Evolutionary conservation across 345 rosid species (phyloP), one percentile per base, ranked within the genome.

Genomic region (Citrus sp.): DNA sequence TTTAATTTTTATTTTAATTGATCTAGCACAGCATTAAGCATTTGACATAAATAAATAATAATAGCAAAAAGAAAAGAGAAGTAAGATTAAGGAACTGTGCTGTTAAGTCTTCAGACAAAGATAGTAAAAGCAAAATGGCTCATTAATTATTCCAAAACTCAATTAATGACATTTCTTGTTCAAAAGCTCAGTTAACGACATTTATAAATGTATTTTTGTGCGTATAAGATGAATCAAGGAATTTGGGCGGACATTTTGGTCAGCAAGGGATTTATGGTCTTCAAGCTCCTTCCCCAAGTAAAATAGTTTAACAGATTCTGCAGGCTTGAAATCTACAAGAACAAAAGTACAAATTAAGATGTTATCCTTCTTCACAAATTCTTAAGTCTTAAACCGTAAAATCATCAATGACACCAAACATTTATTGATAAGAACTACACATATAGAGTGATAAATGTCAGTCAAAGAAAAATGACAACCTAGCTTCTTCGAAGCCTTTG

Each of bases 401-500:
- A 62, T 70, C 69, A 34, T 28, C 60, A 78, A 72, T 8, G 63
- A 79, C 34, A 55, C 59, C 37, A 61, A 73, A 54, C 42, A 40
- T 7, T 58, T 37, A 63, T 37, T 42, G 77, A 37, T 32, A 60
- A 79, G 14, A 35, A 67, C 37, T 12, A 64, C 54, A 71, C 42
- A 49, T 19, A 75, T 3, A 42, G 30, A 70, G 32, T 35, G 49
- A 51, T 22, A 77, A 32, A 74, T 54, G 16, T 21, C 35, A 34
- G 78, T 22, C 69, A 77, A 80, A 75, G 74, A 59, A 65, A 70
- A 84, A 81, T 73, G 64, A 78, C 80, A 83, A 96, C 99, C 99
- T 94, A 94, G 93, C 88, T 96, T 96, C 83, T 86, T 94, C 25
- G 97, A 91, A 80, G 94, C 98, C 85, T 96, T 96, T 80, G 90